Base-by-base conservation (phyloP, 208 protist genomes). In the Porcisia deanei region DNA sequence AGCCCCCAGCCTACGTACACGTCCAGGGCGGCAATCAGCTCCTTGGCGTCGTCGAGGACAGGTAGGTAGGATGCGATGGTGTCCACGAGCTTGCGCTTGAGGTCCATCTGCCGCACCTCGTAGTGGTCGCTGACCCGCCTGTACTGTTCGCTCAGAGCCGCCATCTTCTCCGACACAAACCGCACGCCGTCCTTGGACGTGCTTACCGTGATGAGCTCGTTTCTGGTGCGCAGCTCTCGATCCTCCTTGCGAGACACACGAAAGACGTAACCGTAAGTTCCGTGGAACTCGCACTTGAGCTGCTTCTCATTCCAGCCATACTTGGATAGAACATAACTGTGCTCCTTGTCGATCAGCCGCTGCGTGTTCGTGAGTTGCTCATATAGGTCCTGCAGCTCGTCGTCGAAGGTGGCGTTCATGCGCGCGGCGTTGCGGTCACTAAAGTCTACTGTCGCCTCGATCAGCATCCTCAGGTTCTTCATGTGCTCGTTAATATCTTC, bases 401-500 rank as follows among this genome's bases (percentile, higher is more conserved):
- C 96, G 79, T 99, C 97, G 79, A 99, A 99, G 41, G 86, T 74
- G n/a, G 97, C 82, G 61, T 98, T 96, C 79, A 99, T 99, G 47
- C 91, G 90, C 3, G 77, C 82, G 16, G 72, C 76, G 57, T 91
- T 88, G 69, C 90, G 84, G 78, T 97, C 92, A 66, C 80, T 84
- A 30, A 96, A 88, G 79, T 97, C 91, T 45, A 97, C 85, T 14
- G 89, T 96, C 12, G 87, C 83, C 73, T 87, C 84, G 59, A 97
- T 97, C 39, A 98, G 88, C 12, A 82, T 91, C 41, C 85, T 84
- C 55, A 98, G 85, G 68, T 94, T 95, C 14, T 61, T 64, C 76
- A 98, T 84, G 77, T 95, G 89, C 66, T 91, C 89, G 83, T 87
- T 78, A 49, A 97, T 94, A 58, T 96, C 95, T 77, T 96, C 87